A percentile compares a stretch with the other conserved stretches of the same genome.
Conservation (phyloP, 495 filamentous ascomycete species). For the Astrocystis sublimbata region DNA sequence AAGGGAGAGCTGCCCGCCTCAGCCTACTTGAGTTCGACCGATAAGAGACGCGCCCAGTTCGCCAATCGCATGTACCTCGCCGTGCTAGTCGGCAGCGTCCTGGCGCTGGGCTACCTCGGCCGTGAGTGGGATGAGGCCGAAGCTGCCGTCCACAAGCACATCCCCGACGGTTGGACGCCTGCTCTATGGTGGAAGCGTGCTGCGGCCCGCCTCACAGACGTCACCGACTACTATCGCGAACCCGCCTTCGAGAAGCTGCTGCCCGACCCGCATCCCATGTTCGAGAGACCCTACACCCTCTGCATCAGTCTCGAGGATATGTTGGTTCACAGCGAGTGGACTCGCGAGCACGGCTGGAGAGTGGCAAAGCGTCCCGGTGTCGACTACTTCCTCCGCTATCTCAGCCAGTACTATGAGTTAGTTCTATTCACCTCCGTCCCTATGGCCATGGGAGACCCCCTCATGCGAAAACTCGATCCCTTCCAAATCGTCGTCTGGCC, state of each 20-base stretch:
- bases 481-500: constrained; percentile 95
- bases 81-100: constrained; percentile 50
- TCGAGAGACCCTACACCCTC: constrained; percentile 87
- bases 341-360: constrained; percentile 90
- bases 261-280: constrained; percentile 79
- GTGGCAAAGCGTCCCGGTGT: constrained; percentile 92
- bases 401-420: constrained; percentile 96
- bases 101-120: constrained; percentile 65
- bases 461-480: constrained; percentile 93
- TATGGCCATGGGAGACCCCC: constrained; percentile 75
- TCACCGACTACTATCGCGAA: constrained; percentile 90
- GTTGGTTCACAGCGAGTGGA: constrained; percentile 91
- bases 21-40: constrained; percentile 86
- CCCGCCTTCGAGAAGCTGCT: constrained; percentile 92
- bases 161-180: constrained; percentile 62
- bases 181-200: constrained; percentile 75
- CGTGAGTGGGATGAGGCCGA: constrained; percentile 79
- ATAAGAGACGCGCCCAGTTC: constrained; percentile 71
- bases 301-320: constrained; percentile 92
- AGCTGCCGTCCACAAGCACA: constrained; percentile 66
- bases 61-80: constrained; percentile 65
- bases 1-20: constrained; percentile 71
- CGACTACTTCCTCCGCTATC: constrained; percentile 95
- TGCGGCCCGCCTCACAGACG: constrained; percentile 68
- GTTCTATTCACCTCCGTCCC: constrained; percentile 91